Percentiles rank a stretch among this genome's conserved stretches.
Evolutionary conservation across 2,329 filamentous ascomycete species (phyloP).

Genomic region (Aspergillus proliferans): DNA sequence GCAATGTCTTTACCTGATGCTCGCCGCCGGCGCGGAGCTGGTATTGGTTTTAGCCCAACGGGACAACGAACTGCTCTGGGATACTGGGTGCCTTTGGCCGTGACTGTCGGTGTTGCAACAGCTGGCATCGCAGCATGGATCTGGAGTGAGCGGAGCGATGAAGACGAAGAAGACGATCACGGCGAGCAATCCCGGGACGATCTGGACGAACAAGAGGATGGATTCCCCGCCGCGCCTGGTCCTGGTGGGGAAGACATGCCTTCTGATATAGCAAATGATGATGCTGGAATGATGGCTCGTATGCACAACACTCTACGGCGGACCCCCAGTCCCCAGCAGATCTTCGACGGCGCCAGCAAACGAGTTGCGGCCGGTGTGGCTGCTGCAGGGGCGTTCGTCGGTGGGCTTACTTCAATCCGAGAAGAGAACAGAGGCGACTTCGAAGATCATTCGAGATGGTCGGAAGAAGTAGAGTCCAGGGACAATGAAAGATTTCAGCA

Average conservation of each 20-base stretch:
- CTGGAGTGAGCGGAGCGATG: slow-evolving; percentile 80
- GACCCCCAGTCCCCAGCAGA: slow-evolving; percentile 80
- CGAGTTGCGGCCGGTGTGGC: slow-evolving; percentile 74
- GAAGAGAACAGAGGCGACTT: slow-evolving; percentile 77
- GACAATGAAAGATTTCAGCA: slow-evolving; percentile 29
- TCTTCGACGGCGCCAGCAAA: slow-evolving; percentile 76
- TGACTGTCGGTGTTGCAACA: slow-evolving; percentile 83
- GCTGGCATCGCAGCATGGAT: slow-evolving; percentile 84
- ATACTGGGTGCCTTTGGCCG: slow-evolving; percentile 82
- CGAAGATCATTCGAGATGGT: slow-evolving; percentile 85
- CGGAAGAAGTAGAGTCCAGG: slow-evolving; percentile 74
- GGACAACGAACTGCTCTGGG: slow-evolving; percentile 42
- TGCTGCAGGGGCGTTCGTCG: slow-evolving; percentile 74
- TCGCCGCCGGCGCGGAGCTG: slow-evolving; percentile 31
- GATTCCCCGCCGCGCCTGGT: slow-evolving; percentile 19
- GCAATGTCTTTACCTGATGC: slow-evolving; percentile 35
- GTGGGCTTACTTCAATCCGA: slow-evolving; percentile 72
- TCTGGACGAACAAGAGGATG: slow-evolving; percentile 15
- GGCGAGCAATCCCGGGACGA: slow-evolving; percentile 36
- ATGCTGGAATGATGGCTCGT: slow-evolving; percentile 62
- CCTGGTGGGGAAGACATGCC: slow-evolving; percentile 15
- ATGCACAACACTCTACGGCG: slow-evolving; percentile 75
- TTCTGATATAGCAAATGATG: slow-evolving; percentile 31
- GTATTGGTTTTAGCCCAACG: slow-evolving; percentile 37
- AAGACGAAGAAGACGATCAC: slow-evolving; percentile 54